Percentiles rank a stretch among this genome's conserved stretches.
phyloP scores from a whole-genome alignment of 371 early-diverging fungal species.

The Mucor plumbeus region DNA sequence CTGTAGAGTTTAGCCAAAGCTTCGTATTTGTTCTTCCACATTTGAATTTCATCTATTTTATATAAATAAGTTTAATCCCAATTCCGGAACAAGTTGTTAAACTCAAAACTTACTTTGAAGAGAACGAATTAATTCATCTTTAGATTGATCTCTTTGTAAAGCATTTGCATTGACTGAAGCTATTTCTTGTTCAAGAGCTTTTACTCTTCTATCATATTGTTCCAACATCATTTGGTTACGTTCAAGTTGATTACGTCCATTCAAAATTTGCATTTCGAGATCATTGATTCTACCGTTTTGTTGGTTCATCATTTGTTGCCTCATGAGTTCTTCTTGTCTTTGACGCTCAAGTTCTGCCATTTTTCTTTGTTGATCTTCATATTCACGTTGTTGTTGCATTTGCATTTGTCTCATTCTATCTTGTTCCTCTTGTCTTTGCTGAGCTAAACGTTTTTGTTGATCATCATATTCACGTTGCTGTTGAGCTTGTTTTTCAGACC shows the following conservation, averaged over 20 bases:
- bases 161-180: constrained; percentile 69
- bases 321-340: constrained; percentile 68
- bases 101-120: constrained; percentile 66
- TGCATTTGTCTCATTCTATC: constrained; percentile 62
- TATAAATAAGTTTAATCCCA: background rate
- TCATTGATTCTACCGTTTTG: constrained; percentile 79
- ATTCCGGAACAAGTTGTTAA: no score
- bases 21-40: constrained; percentile 93
- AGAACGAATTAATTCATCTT: constrained; percentile 76
- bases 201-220: constrained; percentile 81
- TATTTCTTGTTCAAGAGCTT: constrained; percentile 84
- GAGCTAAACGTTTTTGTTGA: constrained; percentile 67
- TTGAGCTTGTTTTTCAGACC: constrained; percentile 69
- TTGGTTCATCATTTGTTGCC: constrained; percentile 76
- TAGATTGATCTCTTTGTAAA: constrained; percentile 73
- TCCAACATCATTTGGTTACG: constrained; percentile 83
- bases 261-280: constrained; percentile 79
- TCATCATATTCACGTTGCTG: constrained; percentile 77
- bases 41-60: constrained; percentile 68
- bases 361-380: constrained; percentile 75
- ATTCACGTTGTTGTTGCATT: constrained; percentile 74
- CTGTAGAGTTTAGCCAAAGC: constrained; percentile 94
- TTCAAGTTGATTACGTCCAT: constrained; percentile 77
- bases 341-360: constrained; percentile 71
- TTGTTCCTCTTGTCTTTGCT: constrained; percentile 66